Percentiles rank a stretch among this genome's conserved stretches.
Conservation (phyloP, 495 filamentous ascomycete genomes). For the Penicillium ochrochloron region DNA sequence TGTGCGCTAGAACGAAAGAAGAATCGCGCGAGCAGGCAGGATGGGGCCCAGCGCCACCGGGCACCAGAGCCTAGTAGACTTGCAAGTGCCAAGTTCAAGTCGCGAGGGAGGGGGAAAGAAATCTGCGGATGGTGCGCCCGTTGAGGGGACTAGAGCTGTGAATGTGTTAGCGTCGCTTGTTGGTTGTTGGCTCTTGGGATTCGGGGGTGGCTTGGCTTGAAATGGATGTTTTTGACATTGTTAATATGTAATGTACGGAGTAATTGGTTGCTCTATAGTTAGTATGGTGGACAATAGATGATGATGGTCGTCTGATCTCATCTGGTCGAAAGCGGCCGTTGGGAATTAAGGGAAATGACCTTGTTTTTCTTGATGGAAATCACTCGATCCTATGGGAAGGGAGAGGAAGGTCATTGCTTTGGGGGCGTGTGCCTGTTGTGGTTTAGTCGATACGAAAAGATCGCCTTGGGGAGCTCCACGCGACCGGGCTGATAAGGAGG, state of each 20-base stretch:
- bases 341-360: background rate
- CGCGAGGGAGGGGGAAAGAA: background rate
- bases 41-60: constrained; percentile 6
- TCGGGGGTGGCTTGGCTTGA: background rate
- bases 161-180: background rate
- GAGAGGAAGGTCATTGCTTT: constrained; percentile 4
- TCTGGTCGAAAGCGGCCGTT: background rate
- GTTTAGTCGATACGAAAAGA: constrained; percentile 22
- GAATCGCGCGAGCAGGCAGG: background rate
- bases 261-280: too few species aligned
- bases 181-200: background rate
- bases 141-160: background rate
- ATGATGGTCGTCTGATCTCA: background rate
- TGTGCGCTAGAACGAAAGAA: constrained; percentile 6
- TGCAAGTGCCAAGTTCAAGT: background rate
- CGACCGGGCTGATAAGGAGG: constrained; percentile 11
- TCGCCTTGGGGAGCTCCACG: constrained; percentile 12
- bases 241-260: too few species aligned
- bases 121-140: background rate
- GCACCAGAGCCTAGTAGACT: constrained; percentile 5
- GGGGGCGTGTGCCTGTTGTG: background rate
- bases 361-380: background rate
- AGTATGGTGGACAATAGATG: too few species aligned
- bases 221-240: too few species aligned
- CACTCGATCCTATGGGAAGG: background rate